Percentiles rank a stretch among this genome's conserved stretches.
Conservation (phyloP, 768 basidiomycete species). For the Rhodocollybia butyracea region DNA sequence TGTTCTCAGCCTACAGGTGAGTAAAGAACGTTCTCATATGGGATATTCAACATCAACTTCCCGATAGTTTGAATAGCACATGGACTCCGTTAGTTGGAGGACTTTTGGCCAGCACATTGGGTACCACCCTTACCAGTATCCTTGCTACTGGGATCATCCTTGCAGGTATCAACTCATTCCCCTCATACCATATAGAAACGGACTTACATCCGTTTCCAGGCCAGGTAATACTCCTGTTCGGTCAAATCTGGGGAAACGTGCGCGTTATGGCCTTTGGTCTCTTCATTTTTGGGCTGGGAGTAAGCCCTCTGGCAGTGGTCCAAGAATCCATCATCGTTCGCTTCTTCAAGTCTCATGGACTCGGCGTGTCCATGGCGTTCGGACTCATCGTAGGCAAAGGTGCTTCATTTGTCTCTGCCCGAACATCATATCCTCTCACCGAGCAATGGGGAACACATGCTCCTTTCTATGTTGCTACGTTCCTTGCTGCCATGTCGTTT, state of each 20-base stretch:
- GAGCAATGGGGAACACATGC: slow-evolving; percentile 64
- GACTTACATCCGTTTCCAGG: slow-evolving; percentile 34
- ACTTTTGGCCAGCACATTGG: slow-evolving; percentile 63
- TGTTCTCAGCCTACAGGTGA: slow-evolving; percentile 77
- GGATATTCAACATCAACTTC: too few species aligned
- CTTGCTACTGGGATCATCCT: slow-evolving; percentile 74
- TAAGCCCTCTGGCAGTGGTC: slow-evolving; percentile 77
- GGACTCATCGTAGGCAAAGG: slow-evolving; percentile 81
- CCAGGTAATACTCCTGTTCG: slow-evolving; percentile 62
- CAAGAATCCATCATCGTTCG: slow-evolving; percentile 85
- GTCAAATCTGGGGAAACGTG: slow-evolving; percentile 59
- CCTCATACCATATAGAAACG: too few species aligned
- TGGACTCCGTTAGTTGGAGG: slow-evolving; percentile 80
- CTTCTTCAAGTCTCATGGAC: slow-evolving; percentile 72
- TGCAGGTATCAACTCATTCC: slow-evolving; percentile 31
- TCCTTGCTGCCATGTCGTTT: slow-evolving; percentile 64
- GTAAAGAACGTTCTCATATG: too few species aligned
- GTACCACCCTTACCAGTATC: slow-evolving; percentile 69
- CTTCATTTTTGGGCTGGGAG: slow-evolving; percentile 76
- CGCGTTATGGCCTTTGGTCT: slow-evolving; percentile 71
- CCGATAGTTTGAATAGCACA: slow-evolving; percentile 62
- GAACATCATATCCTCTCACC: slow-evolving; percentile 74
- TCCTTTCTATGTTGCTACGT: slow-evolving; percentile 69
- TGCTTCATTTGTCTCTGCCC: slow-evolving; percentile 71
- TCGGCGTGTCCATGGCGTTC: slow-evolving; percentile 77